These are phyloP conservation scores for Vigna nakashimae DNA, from an alignment of 306 rosid genomes.

Conservation along the genomic window DNA sequence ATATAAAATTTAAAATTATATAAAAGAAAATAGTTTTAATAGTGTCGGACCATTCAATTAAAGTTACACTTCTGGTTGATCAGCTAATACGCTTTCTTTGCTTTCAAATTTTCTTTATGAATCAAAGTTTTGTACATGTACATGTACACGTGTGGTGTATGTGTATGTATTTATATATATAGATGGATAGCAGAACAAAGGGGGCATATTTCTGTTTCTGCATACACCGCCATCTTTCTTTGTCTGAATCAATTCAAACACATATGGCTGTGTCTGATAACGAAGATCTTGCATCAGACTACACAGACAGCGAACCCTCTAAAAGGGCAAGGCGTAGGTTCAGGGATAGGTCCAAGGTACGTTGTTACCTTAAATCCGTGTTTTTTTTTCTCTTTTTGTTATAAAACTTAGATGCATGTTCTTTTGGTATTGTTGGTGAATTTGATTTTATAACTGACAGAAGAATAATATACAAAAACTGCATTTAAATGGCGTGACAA, in stretches of 20 bases:
- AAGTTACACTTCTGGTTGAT: no score
- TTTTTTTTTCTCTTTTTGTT: not conserved
- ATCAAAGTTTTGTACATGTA: no score
- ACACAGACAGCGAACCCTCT: constrained; percentile 57
- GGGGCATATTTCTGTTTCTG: not conserved
- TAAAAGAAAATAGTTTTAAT: no score
- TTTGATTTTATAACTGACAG: not conserved
- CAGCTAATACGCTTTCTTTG: no score
- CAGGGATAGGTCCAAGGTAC: constrained; percentile 79
- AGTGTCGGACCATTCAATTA: no score
- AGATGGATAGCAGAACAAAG: not conserved
- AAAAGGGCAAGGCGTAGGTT: constrained; percentile 56
- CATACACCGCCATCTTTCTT: not conserved
- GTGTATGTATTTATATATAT: no score
- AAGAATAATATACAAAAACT: not conserved
- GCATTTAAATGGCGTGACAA: not conserved
- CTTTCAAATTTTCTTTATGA: no score
- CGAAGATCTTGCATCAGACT: constrained; percentile 57
- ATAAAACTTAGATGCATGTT: not conserved
- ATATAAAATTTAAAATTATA: no score
- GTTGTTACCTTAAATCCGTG: not conserved
- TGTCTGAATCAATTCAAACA: not conserved
- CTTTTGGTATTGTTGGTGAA: not conserved
- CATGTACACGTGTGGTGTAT: no score
- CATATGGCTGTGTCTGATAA: constrained; percentile 50